Evolutionary conservation across 176 grass and related monocot genomes (phyloP).

Genomic region (Carex pumila): DNA sequence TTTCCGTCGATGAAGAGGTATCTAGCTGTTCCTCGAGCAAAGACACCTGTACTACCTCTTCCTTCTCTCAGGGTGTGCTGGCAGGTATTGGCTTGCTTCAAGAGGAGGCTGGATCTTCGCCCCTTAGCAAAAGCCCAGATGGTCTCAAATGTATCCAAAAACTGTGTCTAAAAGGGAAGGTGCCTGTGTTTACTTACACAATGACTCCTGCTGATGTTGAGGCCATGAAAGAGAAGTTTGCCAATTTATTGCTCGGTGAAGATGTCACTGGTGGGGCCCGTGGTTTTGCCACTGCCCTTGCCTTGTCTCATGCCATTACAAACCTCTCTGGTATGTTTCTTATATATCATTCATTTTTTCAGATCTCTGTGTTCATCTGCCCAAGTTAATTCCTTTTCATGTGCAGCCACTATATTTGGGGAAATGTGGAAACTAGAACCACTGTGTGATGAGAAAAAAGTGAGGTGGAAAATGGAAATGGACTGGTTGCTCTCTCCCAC

Average conservation of each 20-base stretch:
- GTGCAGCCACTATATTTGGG: constrained; percentile 78
- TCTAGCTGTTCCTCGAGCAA: constrained; percentile 94
- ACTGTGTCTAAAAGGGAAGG: constrained; percentile 66
- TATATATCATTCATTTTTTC: neutral
- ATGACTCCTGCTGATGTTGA: constrained; percentile 72
- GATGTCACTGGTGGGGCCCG: constrained; percentile 72
- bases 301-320: constrained; percentile 78
- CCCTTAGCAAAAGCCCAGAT: constrained; percentile 31
- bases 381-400: neutral
- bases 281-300: constrained; percentile 66
- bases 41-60: constrained; percentile 56
- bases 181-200: constrained; percentile 38
- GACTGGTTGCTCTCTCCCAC: constrained; percentile 92
- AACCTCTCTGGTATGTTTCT: constrained; percentile 70
- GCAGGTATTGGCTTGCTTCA: constrained; percentile 21
- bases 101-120: constrained; percentile 50
- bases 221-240: constrained; percentile 84
- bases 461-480: constrained; percentile 89
- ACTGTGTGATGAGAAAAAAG: constrained; percentile 68
- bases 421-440: constrained; percentile 98
- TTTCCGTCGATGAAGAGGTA: constrained; percentile 72
- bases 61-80: constrained; percentile 51
- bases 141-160: constrained; percentile 39
- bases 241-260: constrained; percentile 80
- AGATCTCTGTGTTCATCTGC: neutral